These are phyloP conservation scores for Stellera chamaejasme DNA, from an alignment of 345 rosid species.

Conservation along the genomic window DNA sequence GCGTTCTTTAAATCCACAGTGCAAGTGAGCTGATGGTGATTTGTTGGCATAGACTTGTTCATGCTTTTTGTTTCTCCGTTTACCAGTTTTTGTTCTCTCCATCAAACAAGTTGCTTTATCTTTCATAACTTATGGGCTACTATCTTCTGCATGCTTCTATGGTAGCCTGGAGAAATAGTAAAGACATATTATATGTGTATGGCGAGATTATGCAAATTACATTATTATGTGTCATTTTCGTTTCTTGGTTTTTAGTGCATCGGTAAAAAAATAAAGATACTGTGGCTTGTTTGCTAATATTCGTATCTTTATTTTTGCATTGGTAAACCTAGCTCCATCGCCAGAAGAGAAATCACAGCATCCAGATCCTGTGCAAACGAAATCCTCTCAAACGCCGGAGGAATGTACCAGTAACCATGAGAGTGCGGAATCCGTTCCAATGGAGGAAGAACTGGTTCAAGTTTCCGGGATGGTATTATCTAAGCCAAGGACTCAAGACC, in stretches of 20 bases:
- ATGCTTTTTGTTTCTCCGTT: background rate
- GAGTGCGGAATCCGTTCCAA: constrained; percentile 26
- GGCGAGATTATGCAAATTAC: background rate
- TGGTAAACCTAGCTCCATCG: constrained; percentile 13
- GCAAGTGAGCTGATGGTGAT: background rate
- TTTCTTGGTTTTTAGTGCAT: background rate
- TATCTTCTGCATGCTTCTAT: no score
- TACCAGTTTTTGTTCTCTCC: background rate
- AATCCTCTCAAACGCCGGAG: constrained; percentile 28
- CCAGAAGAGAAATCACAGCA: constrained; percentile 45
- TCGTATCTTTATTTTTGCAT: no score
- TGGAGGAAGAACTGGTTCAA: constrained; percentile 19
- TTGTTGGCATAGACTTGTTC: background rate
- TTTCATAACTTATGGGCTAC: background rate
- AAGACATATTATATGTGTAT: no score
- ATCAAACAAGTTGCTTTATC: background rate
- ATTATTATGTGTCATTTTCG: background rate
- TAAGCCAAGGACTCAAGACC: constrained; percentile 7
- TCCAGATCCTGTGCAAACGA: constrained; percentile 37
- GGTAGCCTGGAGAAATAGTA: no score
- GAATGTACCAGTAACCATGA: constrained; percentile 25
- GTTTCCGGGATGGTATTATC: constrained; percentile 15
- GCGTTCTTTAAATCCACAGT: background rate
- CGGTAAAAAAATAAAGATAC: background rate
- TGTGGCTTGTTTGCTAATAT: background rate